These are phyloP conservation scores for Auricularia heimuer DNA, from an alignment of 768 basidiomycete genomes.

Conservation along the genomic window DNA sequence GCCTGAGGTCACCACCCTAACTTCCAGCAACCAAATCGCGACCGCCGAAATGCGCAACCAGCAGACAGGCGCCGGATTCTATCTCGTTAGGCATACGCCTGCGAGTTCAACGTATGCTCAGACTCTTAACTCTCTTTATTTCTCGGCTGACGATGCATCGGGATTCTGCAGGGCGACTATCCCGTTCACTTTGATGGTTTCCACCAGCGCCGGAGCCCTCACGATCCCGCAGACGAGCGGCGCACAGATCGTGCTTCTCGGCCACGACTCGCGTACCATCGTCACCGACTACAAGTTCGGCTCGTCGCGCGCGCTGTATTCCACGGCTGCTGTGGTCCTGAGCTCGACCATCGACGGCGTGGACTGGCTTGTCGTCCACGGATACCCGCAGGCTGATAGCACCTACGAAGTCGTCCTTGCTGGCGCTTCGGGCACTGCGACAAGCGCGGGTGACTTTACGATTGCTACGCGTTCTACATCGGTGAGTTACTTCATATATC, in stretches of 20 bases:
- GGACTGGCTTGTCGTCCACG: slow-evolving; percentile 13
- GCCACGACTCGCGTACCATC: slow-evolving; percentile 65
- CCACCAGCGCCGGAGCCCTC: slow-evolving; percentile 41
- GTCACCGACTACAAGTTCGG: slow-evolving; percentile 69
- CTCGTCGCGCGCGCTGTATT: slow-evolving; percentile 7
- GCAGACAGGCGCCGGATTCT: slow-evolving; percentile 10
- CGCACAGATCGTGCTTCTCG: slow-evolving; percentile 44
- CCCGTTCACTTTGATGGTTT: slow-evolving; percentile 51
- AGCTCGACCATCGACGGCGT: slow-evolving; percentile 5
- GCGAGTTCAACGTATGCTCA: background rate
- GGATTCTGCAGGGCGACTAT: slow-evolving; percentile 29
- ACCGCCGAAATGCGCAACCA: slow-evolving; percentile 10
- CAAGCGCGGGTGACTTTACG: background rate
- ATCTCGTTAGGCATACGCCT: slow-evolving; percentile 10
- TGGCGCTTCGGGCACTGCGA: background rate
- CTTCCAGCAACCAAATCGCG: background rate
- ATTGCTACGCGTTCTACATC: background rate
- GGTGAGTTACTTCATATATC: background rate
- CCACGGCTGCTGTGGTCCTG: slow-evolving; percentile 8
- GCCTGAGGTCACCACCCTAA: background rate
- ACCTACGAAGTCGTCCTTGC: background rate
- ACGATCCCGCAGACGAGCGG: slow-evolving; percentile 47
- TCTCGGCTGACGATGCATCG: background rate
- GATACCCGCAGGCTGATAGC: background rate
- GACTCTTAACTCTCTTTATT: background rate